phyloP scores from a whole-genome alignment of 768 basidiomycete species.

The Tulasnella sp. region DNA sequence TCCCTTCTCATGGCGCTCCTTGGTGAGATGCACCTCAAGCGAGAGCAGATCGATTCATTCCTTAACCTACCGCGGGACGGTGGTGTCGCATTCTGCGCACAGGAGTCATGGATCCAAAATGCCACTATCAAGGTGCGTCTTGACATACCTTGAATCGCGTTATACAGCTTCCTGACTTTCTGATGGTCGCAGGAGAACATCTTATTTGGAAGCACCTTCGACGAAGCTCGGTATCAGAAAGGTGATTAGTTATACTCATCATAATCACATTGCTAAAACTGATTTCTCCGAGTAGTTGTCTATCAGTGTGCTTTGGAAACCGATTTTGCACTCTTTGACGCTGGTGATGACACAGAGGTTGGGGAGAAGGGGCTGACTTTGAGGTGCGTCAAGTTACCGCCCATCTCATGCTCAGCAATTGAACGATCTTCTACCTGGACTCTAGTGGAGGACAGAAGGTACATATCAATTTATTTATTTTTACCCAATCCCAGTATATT shows the following conservation, averaged over 20 bases:
- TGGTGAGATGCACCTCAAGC: constrained; percentile 33
- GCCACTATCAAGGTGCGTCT: constrained; percentile 51
- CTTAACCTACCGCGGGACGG: constrained; percentile 56
- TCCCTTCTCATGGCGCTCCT: constrained; percentile 27
- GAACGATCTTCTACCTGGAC: neutral
- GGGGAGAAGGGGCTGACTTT: constrained; percentile 60
- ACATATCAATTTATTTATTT: neutral
- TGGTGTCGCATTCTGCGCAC: constrained; percentile 71
- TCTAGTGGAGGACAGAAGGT: constrained; percentile 46
- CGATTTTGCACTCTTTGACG: constrained; percentile 40
- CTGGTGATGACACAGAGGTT: constrained; percentile 59
- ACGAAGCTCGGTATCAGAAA: constrained; percentile 35
- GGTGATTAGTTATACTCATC: constrained; percentile 21
- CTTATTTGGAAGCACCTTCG: constrained; percentile 36
- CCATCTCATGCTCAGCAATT: neutral
- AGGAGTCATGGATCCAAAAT: constrained; percentile 80
- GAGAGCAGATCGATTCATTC: constrained; percentile 39
- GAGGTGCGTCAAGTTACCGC: constrained; percentile 24
- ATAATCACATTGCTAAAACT: neutral
- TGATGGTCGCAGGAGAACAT: constrained; percentile 43
- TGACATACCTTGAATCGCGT: neutral
- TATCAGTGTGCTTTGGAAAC: constrained; percentile 34
- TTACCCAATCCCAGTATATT: too few species aligned
- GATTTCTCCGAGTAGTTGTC: constrained; percentile 24
- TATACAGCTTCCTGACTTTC: neutral